Conservation (phyloP, 371 early-diverging fungal species). For the Coemansia sp. region DNA sequence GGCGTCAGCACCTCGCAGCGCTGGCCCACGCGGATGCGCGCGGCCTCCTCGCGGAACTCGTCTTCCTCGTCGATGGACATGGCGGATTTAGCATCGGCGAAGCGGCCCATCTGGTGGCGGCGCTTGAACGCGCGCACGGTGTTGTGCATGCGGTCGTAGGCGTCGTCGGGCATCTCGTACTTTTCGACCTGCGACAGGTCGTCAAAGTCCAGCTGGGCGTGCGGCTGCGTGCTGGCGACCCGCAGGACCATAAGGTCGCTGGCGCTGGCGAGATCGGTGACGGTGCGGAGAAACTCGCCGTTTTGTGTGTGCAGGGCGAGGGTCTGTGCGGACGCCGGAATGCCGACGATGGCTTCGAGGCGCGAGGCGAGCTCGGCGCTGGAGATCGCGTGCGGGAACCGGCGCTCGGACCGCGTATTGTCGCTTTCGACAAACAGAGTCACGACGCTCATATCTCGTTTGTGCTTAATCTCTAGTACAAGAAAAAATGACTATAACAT, state of each 20-base stretch:
- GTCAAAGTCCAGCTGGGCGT: constrained; percentile 60
- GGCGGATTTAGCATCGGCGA: constrained; percentile 60
- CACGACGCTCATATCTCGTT: constrained; percentile 49
- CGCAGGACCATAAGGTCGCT: constrained; percentile 49
- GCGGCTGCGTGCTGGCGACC: constrained; percentile 46
- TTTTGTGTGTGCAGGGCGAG: neutral
- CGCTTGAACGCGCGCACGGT: constrained; percentile 87
- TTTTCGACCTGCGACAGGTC: constrained; percentile 90
- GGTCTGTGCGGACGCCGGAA: constrained; percentile 68
- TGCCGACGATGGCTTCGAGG: constrained; percentile 91
- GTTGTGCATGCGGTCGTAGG: constrained; percentile 79
- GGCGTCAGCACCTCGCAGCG: constrained; percentile 80
- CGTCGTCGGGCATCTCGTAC: constrained; percentile 83
- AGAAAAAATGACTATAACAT: neutral
- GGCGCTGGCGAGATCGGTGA: neutral
- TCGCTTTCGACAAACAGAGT: constrained; percentile 62
- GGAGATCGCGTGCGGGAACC: constrained; percentile 33
- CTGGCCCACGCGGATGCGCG: constrained; percentile 68
- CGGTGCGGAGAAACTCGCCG: neutral
- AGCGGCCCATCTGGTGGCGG: constrained; percentile 86
- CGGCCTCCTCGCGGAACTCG: constrained; percentile 51
- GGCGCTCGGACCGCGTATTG: constrained; percentile 53
- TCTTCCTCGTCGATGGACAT: constrained; percentile 41
- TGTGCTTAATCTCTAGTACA: neutral
- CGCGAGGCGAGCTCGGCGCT: constrained; percentile 60